A percentile compares a stretch with the other conserved stretches of the same genome.
Evolutionary conservation across 2,329 filamentous ascomycete species (phyloP).

Genomic region (Phaeosphaeriaceae sp.): DNA sequence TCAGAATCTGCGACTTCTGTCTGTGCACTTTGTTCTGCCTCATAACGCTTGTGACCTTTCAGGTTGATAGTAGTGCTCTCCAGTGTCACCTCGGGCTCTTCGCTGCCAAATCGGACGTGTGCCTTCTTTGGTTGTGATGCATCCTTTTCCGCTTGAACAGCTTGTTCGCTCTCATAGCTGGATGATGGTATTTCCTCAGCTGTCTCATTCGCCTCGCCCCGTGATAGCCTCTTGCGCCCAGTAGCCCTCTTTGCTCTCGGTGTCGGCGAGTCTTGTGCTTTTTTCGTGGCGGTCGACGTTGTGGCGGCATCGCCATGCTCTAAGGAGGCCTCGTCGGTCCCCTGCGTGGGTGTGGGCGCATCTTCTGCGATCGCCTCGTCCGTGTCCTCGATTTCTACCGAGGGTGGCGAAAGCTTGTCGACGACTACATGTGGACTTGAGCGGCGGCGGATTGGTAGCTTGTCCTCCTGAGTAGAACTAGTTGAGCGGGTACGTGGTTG

Average conservation of each 20-base stretch:
- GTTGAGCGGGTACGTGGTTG: not conserved
- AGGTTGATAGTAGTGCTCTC: slow-evolving; percentile 11
- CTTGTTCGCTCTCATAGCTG: slow-evolving; percentile 34
- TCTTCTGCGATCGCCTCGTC: slow-evolving; percentile 16
- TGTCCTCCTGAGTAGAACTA: slow-evolving; percentile 13
- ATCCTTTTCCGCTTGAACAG: slow-evolving; percentile 24
- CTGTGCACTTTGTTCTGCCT: slow-evolving; percentile 8
- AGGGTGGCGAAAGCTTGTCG: slow-evolving; percentile 18
- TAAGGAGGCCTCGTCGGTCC: slow-evolving; percentile 31
- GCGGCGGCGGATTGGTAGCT: slow-evolving; percentile 28
- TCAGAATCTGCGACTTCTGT: slow-evolving; percentile 22
- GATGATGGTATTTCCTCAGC: slow-evolving; percentile 36
- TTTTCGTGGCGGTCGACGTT: slow-evolving; percentile 32
- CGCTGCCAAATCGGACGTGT: slow-evolving; percentile 46
- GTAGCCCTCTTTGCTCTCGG: slow-evolving; percentile 21
- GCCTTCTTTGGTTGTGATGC: slow-evolving; percentile 24
- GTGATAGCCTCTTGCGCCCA: slow-evolving; percentile 20
- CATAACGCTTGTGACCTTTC: slow-evolving; percentile 22
- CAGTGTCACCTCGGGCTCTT: slow-evolving; percentile 34
- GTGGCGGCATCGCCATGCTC: slow-evolving; percentile 28
- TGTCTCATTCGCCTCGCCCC: slow-evolving; percentile 3
- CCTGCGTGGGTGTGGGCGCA: slow-evolving; percentile 22
- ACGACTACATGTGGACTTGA: slow-evolving; percentile 34
- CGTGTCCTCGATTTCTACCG: slow-evolving; percentile 10
- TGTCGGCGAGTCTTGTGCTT: slow-evolving; percentile 33